phyloP scores from a whole-genome alignment of 305 asterid species.

The Nicotiana rustica region DNA sequence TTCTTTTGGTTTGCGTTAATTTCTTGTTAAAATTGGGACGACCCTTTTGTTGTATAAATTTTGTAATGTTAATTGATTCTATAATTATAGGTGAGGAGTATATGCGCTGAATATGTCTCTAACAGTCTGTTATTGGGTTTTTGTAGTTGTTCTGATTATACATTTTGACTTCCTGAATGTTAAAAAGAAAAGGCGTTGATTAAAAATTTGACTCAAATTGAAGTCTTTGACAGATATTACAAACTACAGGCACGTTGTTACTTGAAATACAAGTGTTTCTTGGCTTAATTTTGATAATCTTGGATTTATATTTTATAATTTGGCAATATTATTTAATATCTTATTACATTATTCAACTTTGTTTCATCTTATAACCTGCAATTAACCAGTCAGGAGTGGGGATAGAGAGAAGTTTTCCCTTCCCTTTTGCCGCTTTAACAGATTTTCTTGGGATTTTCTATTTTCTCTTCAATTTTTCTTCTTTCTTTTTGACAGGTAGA shows the following conservation, averaged over 20 bases:
- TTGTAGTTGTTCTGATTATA: constrained; percentile 10
- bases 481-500: neutral
- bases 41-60: neutral
- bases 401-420: neutral
- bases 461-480: neutral
- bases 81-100: neutral
- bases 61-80: neutral
- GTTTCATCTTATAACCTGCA: constrained; percentile 7
- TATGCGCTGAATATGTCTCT: neutral
- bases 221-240: neutral
- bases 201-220: neutral
- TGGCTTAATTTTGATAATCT: neutral
- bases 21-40: constrained; percentile 1
- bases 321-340: neutral
- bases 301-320: constrained; percentile 10
- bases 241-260: neutral
- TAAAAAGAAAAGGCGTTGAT: no score
- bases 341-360: neutral
- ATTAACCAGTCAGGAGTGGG: neutral
- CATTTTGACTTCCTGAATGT: constrained; percentile 1
- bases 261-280: neutral
- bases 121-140: neutral
- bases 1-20: neutral
- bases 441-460: neutral
- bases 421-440: neutral